phyloP scores from a whole-genome alignment of 83 land plant genomes.

The Thuja plicata region DNA sequence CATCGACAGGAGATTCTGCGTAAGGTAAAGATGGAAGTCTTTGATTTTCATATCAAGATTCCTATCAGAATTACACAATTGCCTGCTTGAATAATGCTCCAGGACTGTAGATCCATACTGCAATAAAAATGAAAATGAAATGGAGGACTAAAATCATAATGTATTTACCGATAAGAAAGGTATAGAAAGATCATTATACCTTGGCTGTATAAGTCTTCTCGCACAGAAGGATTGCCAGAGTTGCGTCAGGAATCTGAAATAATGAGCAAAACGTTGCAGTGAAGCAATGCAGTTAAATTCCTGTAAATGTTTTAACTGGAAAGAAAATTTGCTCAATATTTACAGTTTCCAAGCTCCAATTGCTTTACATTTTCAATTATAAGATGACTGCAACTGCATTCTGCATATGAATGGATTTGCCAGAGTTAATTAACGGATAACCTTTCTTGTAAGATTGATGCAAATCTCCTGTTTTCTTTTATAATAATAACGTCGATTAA shows the following conservation, averaged over 20 bases:
- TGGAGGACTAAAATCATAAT: background rate
- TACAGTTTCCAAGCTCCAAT: no score
- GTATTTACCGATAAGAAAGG: no score
- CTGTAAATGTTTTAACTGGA: no score
- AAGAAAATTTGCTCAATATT: no score
- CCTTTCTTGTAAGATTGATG: no score
- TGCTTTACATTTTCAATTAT: no score
- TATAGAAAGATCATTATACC: background rate
- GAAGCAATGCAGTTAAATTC: no score
- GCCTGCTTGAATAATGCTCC: background rate
- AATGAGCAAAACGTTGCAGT: background rate
- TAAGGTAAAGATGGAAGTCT: background rate
- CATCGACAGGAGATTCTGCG: background rate
- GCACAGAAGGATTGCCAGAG: slow-evolving; percentile 14
- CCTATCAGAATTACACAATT: background rate
- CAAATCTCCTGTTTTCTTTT: no score
- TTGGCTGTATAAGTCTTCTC: slow-evolving; percentile 8
- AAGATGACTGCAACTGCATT: no score
- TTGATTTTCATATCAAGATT: background rate
- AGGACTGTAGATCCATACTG: background rate
- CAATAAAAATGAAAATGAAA: background rate
- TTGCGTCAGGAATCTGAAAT: slow-evolving; percentile 15
- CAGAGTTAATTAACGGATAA: no score
- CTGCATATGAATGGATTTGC: no score
- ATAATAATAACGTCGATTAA: no score